Evolutionary conservation across 176 grass and related monocot genomes (phyloP).

Genomic region (Tuctoria greenei): DNA sequence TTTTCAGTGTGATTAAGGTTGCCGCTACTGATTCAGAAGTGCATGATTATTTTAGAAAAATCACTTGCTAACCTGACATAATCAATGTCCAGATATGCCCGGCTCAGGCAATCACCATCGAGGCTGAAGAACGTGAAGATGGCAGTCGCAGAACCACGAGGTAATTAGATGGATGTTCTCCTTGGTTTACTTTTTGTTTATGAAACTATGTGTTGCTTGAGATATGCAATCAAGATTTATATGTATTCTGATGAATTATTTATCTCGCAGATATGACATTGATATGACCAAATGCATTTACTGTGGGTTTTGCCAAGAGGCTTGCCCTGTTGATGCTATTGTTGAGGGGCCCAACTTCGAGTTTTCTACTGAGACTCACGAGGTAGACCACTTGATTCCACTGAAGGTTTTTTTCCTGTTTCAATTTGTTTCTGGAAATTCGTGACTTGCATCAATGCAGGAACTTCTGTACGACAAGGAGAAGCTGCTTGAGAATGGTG

Average conservation of each 20-base stretch:
- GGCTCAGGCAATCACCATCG: conserved; percentile 97
- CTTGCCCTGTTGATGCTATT: conserved; percentile 97
- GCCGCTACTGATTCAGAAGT: conserved; percentile 18
- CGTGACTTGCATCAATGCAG: conserved; percentile 28
- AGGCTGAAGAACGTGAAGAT: conserved; percentile 98
- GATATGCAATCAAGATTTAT: conserved; percentile 1
- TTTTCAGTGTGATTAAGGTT: background rate
- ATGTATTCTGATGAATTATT: background rate
- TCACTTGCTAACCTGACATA: conserved; percentile 2
- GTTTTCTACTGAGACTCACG: conserved; percentile 96
- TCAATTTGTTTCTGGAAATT: background rate
- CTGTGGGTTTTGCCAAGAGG: conserved; percentile 98
- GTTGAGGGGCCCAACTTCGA: conserved; percentile 98
- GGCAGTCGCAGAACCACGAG: conserved; percentile 96
- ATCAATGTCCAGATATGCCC: conserved; percentile 74
- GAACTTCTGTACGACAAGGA: conserved; percentile 99
- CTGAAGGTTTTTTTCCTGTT: background rate
- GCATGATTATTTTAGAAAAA: background rate
- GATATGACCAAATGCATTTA: conserved; percentile 99
- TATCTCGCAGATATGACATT: conserved; percentile 77
- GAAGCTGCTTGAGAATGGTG: conserved; percentile 93
- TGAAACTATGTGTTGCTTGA: background rate
- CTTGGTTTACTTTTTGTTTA: background rate
- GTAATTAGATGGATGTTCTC: conserved; percentile 31
- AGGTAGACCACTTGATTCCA: conserved; percentile 45